Base-by-base conservation (phyloP, 2,329 filamentous ascomycete genomes). In the Cucurbitaria berberidis region DNA sequence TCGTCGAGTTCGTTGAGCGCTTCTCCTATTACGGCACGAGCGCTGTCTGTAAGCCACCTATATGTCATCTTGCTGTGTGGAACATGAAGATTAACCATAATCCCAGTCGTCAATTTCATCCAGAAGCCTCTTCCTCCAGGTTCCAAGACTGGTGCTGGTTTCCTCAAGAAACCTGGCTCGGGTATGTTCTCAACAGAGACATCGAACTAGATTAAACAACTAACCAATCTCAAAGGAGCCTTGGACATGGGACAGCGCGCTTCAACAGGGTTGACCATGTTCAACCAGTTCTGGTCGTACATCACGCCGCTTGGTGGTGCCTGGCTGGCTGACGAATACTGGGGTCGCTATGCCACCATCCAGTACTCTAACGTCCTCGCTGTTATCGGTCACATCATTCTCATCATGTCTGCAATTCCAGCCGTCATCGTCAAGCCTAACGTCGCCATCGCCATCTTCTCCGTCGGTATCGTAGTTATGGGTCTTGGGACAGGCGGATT, bases 401-500 rank as follows among this genome's bases (percentile, higher is more conserved):
- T 86, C 41, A 79, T 85, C 51, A 75, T 76, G 51, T 85, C 84
- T 3, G 84, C 84, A 0, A 77, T 85, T 11, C 84, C 84, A 0
- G 60, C 64, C 1, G 74, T 84, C 34, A 76, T 87, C n/a, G n/a
- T n/a, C n/a, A n/a, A n/a, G 50, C 69, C 73, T 7, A 78, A 81
- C 15, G 78, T 77, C 30, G 82, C 81, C 39, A 68, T 86, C 29
- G 78, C 77, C 35, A 80, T 83, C 11, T 81, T 87, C 63, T 72
- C 83, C 39, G 74, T 78, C n/a, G 77, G 84, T 4, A 81, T 86
- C 53, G 78, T 89, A 59, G 70, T 88, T 53, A 86, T 89, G 55
- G 87, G 86, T 46, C 69, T 89, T 6, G 87, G 86, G 26, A 88
- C 86, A 3, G 87, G 87, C 63, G 85, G 86, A 57, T 88, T 89